phyloP scores from a whole-genome alignment of 2,329 filamentous ascomycete genomes.

The Aspergillus luchuensis region DNA sequence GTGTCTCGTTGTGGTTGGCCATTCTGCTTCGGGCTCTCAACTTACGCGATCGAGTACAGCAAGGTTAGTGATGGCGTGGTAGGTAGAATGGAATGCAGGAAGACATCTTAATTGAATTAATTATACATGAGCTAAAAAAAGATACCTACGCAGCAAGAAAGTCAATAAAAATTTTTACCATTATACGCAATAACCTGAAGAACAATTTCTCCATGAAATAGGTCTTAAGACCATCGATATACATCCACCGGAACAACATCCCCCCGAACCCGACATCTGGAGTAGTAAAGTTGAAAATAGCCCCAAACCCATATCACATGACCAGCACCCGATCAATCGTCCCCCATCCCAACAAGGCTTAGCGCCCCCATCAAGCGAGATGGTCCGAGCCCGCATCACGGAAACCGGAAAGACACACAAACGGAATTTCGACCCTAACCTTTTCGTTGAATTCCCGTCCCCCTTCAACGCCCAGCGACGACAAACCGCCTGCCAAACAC shows the following conservation, averaged over 20 bases:
- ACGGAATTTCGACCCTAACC: constrained; percentile 38
- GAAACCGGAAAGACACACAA: constrained; percentile 32
- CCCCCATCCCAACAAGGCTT: constrained; percentile 23
- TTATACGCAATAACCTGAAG: no score
- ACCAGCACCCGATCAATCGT: not conserved
- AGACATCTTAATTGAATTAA: no score
- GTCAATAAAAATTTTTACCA: no score
- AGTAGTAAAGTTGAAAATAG: constrained; percentile 7
- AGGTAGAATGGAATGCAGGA: no score
- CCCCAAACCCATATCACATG: constrained; percentile 18
- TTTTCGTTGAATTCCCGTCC: constrained; percentile 25
- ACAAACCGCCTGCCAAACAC: constrained; percentile 39
- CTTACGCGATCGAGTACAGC: no score
- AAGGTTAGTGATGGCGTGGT: no score
- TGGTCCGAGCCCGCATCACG: constrained; percentile 31
- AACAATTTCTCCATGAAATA: no score
- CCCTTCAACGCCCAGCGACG: constrained; percentile 37
- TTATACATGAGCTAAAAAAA: no score
- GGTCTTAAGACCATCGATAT: not conserved
- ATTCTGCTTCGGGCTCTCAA: no score
- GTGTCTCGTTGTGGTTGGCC: no score
- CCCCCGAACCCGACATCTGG: not conserved
- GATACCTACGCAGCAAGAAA: no score
- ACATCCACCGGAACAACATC: not conserved
- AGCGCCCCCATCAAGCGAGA: constrained; percentile 33